Evolutionary conservation across 345 rosid genomes (phyloP), one percentile per base, ranked within the genome.

Genomic region (Citrus mangshanensis): DNA sequence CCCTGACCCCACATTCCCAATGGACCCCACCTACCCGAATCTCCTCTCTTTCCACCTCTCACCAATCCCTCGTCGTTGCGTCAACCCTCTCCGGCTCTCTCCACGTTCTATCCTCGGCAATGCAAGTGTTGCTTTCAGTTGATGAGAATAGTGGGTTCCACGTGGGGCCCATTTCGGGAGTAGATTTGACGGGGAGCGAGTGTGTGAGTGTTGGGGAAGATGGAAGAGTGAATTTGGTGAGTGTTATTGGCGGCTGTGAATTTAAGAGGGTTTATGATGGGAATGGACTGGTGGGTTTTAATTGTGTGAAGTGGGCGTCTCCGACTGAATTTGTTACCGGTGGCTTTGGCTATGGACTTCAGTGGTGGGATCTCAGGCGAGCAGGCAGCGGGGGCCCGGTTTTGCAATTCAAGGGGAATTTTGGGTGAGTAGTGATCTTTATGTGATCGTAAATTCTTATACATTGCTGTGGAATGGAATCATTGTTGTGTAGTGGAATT

Each of bases 351-450:
- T 91, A 89, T 77, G 91, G 96, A 72, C 77, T 95, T 55, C 97
- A 89, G 40, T 89, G 95, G 97, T 95, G 98, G 99, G 99, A 95
- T 84, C 87, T 80, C 77, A 88, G 98, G 84, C 91, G 82, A 71
- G 77, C 91, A 18, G 92, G 92, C 76, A 89, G 91, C 18, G 94
- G 91, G 75, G 91, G 90, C 34, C 86, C 97, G 4, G 98, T 89
- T 58, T 89, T 93, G 2, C 93, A 87, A 88, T 91, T 93, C 62
- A 92, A 95, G 76, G 91, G 93, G 38, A 87, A 78, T 75, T 91
- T 63, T 63, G 67, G 95, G 98, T 93, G 84, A 84, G 95, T 55
- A 30, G 18, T 34, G 18, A 28, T 63, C 18, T 6, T 28, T 28
- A 27, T 1, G 67, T 46, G 51, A 46, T 46, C 3, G 16, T 46